phyloP scores from a whole-genome alignment of 805 yeast genomes.

The Yamadazyma nakazawae region DNA sequence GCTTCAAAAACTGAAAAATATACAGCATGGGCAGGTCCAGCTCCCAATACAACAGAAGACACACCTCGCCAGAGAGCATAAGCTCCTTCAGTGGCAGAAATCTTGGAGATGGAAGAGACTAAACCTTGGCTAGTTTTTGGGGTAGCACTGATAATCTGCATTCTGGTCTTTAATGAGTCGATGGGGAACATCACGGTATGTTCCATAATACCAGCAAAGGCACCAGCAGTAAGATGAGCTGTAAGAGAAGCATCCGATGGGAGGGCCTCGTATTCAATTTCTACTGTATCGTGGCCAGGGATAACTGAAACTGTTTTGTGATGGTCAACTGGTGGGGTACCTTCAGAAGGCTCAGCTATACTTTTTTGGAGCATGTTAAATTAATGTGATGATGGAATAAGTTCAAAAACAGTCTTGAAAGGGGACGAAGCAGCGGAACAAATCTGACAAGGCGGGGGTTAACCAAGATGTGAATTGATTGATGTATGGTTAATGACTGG shows the following conservation, averaged over 20 bases:
- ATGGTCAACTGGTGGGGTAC: background rate
- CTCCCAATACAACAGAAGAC: slow-evolving; percentile 86
- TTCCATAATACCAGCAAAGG: slow-evolving; percentile 99
- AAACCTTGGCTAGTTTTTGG: slow-evolving; percentile 39
- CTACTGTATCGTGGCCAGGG: slow-evolving; percentile 36
- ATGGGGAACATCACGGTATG: slow-evolving; percentile 96
- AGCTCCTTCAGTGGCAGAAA: slow-evolving; percentile 86
- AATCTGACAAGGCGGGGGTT: background rate
- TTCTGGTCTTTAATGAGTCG: slow-evolving; percentile 93
- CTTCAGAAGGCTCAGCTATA: background rate
- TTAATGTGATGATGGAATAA: background rate
- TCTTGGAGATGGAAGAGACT: slow-evolving; percentile 64
- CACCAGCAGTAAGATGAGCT: slow-evolving; percentile 89
- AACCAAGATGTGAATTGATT: too few species aligned
- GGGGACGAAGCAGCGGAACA: background rate
- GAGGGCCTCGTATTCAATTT: slow-evolving; percentile 85
- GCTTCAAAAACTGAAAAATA: slow-evolving; percentile 93
- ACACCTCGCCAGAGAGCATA: slow-evolving; percentile 91
- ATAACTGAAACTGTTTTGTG: background rate
- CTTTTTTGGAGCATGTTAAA: slow-evolving; percentile 1
- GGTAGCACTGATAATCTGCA: slow-evolving; percentile 56
- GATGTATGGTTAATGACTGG: background rate
- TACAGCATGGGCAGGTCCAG: slow-evolving; percentile 99
- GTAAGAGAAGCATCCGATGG: slow-evolving; percentile 81
- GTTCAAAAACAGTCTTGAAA: background rate